Conservation (phyloP, 352 stramenopile species). For the Pythium apleroticum region DNA sequence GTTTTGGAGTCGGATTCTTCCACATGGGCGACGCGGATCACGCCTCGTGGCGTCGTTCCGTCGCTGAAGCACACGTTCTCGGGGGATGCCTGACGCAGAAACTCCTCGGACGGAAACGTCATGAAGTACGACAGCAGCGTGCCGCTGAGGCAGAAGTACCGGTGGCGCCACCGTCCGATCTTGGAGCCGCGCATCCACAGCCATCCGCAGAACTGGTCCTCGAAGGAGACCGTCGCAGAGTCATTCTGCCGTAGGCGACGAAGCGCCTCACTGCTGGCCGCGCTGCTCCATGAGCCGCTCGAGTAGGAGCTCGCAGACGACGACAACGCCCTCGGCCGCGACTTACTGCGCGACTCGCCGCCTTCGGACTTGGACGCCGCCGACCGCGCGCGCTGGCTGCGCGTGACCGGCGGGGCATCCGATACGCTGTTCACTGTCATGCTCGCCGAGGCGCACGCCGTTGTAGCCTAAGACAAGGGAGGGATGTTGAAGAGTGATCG, state of each 20-base stretch:
- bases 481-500: conserved; percentile 3
- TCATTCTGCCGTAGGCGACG: conserved; percentile 47
- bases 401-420: not conserved
- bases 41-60: conserved; percentile 53
- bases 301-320: conserved; percentile 26
- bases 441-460: not conserved
- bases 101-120: conserved; percentile 71
- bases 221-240: conserved; percentile 40
- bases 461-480: not conserved
- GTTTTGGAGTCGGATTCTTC: conserved; percentile 54
- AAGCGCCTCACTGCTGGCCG: conserved; percentile 30
- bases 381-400: conserved; percentile 17
- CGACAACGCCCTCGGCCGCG: conserved; percentile 18
- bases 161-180: conserved; percentile 65
- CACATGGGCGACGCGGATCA: conserved; percentile 71
- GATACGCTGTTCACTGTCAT: not conserved
- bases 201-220: conserved; percentile 79
- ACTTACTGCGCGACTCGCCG: not conserved
- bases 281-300: conserved; percentile 22
- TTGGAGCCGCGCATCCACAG: conserved; percentile 72
- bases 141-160: conserved; percentile 73
- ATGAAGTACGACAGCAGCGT: conserved; percentile 72
- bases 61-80: conserved; percentile 51
- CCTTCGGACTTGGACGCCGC: conserved; percentile 19
- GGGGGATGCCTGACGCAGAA: conserved; percentile 52